These are phyloP conservation scores for Oryza officinalis DNA, from an alignment of 176 grass and related monocot genomes.

Conservation along the genomic window DNA sequence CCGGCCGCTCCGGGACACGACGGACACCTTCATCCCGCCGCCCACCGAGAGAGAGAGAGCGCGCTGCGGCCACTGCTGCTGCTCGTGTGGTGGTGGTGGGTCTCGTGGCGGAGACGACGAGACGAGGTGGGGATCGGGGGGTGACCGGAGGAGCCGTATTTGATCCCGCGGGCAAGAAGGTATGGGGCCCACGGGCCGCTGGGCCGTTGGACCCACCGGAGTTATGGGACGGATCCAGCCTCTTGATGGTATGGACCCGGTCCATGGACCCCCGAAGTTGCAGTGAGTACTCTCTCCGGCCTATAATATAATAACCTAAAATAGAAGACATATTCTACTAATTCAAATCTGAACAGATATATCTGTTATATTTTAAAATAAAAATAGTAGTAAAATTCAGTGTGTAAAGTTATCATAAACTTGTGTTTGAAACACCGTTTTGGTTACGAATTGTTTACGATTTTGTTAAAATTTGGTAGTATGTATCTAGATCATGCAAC, in stretches of 20 bases:
- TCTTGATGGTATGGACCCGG: conserved; percentile 31
- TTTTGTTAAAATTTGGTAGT: background rate
- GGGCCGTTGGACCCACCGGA: conserved; percentile 40
- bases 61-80: background rate
- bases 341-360: too few species aligned
- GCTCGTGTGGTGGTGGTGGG: background rate
- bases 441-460: background rate
- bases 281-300: too few species aligned
- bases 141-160: conserved; percentile 41
- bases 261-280: background rate
- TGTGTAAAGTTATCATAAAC: background rate
- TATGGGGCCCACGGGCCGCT: conserved; percentile 14
- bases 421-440: background rate
- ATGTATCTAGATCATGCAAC: too few species aligned
- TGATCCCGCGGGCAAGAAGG: background rate
- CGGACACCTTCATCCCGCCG: conserved; percentile 66
- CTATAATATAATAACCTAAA: too few species aligned
- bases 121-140: background rate
- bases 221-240: conserved; percentile 16
- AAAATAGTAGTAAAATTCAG: background rate
- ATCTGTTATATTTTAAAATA: too few species aligned
- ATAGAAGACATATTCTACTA: too few species aligned
- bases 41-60: background rate
- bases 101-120: background rate
- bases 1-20: conserved; percentile 74